phyloP scores from a whole-genome alignment of 2,329 filamentous ascomycete genomes.

The Hymenoscyphus linearis region DNA sequence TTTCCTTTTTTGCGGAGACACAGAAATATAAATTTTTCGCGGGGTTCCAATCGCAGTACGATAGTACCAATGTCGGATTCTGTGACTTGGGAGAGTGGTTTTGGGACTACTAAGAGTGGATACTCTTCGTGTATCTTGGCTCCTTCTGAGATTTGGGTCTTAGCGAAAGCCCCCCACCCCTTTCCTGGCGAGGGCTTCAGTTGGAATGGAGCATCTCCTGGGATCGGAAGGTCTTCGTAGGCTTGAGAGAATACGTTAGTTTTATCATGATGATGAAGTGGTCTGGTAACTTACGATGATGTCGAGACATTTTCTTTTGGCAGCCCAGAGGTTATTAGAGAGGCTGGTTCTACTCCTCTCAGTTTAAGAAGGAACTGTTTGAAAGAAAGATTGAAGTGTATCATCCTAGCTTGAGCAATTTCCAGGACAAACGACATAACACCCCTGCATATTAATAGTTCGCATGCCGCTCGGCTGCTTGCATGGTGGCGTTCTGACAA shows the following conservation, averaged over 20 bases:
- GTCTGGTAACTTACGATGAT: background rate
- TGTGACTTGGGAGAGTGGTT: background rate
- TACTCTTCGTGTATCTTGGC: background rate
- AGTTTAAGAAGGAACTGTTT: background rate
- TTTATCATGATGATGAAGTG: background rate
- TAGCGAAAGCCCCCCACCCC: slow-evolving; percentile 2
- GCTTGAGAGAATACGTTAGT: background rate
- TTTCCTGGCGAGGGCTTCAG: background rate
- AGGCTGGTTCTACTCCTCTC: background rate
- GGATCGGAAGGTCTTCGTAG: background rate
- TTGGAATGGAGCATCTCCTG: background rate
- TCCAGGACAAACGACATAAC: too few species aligned
- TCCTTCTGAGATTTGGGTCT: background rate
- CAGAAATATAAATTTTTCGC: background rate
- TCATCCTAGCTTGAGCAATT: too few species aligned
- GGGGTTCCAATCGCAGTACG: background rate
- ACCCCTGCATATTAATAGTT: too few species aligned
- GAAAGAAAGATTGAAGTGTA: too few species aligned
- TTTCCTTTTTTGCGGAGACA: background rate
- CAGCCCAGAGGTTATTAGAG: background rate
- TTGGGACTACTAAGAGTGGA: slow-evolving; percentile 1
- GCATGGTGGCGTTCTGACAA: too few species aligned
- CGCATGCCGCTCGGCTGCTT: too few species aligned
- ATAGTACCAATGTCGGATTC: background rate
- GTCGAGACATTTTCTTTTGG: background rate